Conservation (phyloP, 169 alveolate species). For the Plasmodium adleri region DNA sequence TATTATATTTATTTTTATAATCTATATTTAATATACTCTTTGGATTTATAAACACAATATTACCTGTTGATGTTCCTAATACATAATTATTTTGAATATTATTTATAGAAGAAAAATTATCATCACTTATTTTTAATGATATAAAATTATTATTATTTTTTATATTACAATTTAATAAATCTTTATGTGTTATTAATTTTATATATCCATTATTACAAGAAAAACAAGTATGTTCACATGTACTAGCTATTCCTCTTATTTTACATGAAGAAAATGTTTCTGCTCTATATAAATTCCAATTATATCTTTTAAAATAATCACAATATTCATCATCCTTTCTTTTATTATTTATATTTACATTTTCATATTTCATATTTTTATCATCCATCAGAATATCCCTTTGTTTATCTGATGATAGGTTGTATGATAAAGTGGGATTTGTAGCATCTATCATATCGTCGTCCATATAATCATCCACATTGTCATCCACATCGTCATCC, state of each 20-base stretch:
- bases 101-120: slow-evolving; percentile 20
- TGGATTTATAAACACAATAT: slow-evolving; percentile 24
- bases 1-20: neutral
- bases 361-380: neutral
- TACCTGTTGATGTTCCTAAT: slow-evolving; percentile 47
- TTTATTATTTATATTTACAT: neutral
- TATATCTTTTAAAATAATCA: slow-evolving; percentile 31
- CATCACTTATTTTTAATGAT: slow-evolving; percentile 56
- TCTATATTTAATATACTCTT: slow-evolving; percentile 12
- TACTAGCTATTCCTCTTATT: slow-evolving; percentile 38
- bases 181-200: slow-evolving; percentile 15
- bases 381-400: neutral
- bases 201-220: slow-evolving; percentile 60
- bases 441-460: neutral
- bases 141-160: slow-evolving; percentile 49
- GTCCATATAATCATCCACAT: no score
- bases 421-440: neutral
- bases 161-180: slow-evolving; percentile 28
- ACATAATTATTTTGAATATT: slow-evolving; percentile 16
- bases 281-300: slow-evolving; percentile 28
- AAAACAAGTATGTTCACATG: slow-evolving; percentile 16
- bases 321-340: neutral
- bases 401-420: neutral
- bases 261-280: slow-evolving; percentile 12
- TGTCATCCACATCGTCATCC: neutral